Evolutionary conservation across 768 basidiomycete species (phyloP).

Genomic region (Calocybe cyanea): DNA sequence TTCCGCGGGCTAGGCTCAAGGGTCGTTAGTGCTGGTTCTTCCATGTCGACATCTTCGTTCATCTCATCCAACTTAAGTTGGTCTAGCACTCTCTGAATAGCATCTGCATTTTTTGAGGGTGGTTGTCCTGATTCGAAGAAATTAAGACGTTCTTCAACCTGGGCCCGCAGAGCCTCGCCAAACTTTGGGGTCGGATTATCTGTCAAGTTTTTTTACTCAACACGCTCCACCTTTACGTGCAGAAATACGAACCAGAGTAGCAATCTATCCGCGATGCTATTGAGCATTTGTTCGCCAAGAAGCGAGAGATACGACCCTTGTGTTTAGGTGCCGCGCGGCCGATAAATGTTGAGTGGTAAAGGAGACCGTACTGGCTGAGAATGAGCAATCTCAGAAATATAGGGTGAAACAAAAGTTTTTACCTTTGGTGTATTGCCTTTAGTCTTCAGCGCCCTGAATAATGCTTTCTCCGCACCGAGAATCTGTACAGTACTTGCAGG

Average conservation of each 20-base stretch:
- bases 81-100: constrained; percentile 87
- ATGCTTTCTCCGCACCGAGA: constrained; percentile 94
- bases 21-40: constrained; percentile 50
- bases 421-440: constrained; percentile 99
- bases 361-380: constrained; percentile 77
- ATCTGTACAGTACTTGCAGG: constrained; percentile 98
- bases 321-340: constrained; percentile 90
- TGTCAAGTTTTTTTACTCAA: constrained; percentile 22
- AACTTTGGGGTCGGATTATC: constrained; percentile 88
- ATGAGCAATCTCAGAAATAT: neutral
- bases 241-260: constrained; percentile 60
- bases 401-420: constrained; percentile 9
- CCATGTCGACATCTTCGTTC: constrained; percentile 38
- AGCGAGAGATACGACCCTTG: constrained; percentile 98
- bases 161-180: constrained; percentile 87
- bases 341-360: constrained; percentile 97
- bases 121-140: constrained; percentile 93
- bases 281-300: constrained; percentile 97
- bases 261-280: constrained; percentile 97
- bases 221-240: neutral
- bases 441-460: constrained; percentile 96
- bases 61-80: constrained; percentile 63
- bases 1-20: constrained; percentile 56
- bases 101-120: constrained; percentile 88
- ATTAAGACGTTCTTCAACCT: constrained; percentile 91